Base-by-base conservation (phyloP, 1,284 basidiomycete species). In the Ceratobasidium sp. region DNA sequence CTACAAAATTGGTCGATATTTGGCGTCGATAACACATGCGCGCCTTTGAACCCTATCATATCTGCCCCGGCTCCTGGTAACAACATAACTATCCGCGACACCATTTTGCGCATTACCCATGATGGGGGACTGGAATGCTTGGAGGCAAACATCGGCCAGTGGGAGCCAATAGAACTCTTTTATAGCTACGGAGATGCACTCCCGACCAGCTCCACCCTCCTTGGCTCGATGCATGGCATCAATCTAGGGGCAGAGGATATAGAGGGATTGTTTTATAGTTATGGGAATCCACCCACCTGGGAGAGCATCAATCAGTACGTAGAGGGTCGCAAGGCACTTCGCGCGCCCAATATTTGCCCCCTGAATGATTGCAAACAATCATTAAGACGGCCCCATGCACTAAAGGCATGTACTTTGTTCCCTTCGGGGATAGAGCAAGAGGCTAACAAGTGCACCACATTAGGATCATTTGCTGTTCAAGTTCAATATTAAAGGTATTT, bases 401-500 rank as follows among this genome's bases (percentile, higher is more conserved):
- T 67, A 8, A 56, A 36, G 42, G 62, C 56, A 36, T 29, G 53
- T 33, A 57, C 16, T 30, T 41, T 25, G 16, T 46, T 46, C 4
- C 16, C 16, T 21, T n/a, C n/a, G n/a, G n/a, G n/a, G n/a, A n/a
- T n/a, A n/a, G n/a, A n/a, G n/a, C n/a, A n/a, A 46, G 5, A 21
- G 5, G 42, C 16, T n/a, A 4, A 21, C 14, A 46, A 46, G 16
- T 6, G 21, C 1, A 14, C 23, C 9, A 23, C 21, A 4, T 41
- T 29, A 67, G 62, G 62, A 67, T 47, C 62, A 67, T 42, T 36
- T 67, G 2, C 56, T 42, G 21, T 56, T 56, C 30, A 50, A 56
- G 23, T 67, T 33, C 25, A 5, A 29, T 33, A 67, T 67, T 29
- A 44, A 47, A 19, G 52, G 62, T 67, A 47, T 21, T 50, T 36